Base-by-base conservation (phyloP, 2,329 filamentous ascomycete species). In the Fusarium cyanostomum region DNA sequence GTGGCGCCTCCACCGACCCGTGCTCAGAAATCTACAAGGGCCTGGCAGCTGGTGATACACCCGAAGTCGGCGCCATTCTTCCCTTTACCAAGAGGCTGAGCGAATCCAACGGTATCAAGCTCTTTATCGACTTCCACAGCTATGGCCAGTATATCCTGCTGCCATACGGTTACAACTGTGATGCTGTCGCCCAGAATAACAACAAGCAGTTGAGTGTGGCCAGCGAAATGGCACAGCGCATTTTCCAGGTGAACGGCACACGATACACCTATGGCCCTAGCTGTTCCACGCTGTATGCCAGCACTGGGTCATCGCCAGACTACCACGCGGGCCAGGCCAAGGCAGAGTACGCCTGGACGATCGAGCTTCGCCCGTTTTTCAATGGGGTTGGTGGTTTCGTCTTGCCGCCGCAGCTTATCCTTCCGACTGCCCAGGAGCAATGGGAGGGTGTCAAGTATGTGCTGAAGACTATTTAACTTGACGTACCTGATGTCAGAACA, bases 121-220 rank as follows among this genome's bases (percentile, higher is more conserved):
- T 89, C 2, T 90, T 84, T 74, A 84, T 90, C 65, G 87, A 90
- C 74, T 85, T 84, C 67, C 87, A 90, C 76, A 81, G 84, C 1
- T 90, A 88, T 75, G 82, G 81, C 8, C 86, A 89, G 56, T 78
- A 85, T 43, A 81, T 88, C 57, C 79, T 85, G 63, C 79, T 65
- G 64, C 78, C 83, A 5, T 89, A 87, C 70, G 86, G 86, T 34
- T 88, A 86, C 75, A 82, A 81, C 5, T 88, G 85, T 78, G 75
- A 73, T 30, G 77, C 72, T 15, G 71, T 76, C 13, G 71, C 82
- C 10, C 72, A 78, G 48, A 82, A 85, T 58, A 76, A 83, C 57
- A 70, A 77, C 8, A 76, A 81, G 55, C 80, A 85, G 59, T 76
- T 81, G 59, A 71, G 74, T 3, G 79, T 89, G 2, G 82, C 84